Percentiles rank a stretch among this genome's conserved stretches.
phyloP scores from a whole-genome alignment of 2,329 filamentous ascomycete genomes.

The Alternaria gaisen region DNA sequence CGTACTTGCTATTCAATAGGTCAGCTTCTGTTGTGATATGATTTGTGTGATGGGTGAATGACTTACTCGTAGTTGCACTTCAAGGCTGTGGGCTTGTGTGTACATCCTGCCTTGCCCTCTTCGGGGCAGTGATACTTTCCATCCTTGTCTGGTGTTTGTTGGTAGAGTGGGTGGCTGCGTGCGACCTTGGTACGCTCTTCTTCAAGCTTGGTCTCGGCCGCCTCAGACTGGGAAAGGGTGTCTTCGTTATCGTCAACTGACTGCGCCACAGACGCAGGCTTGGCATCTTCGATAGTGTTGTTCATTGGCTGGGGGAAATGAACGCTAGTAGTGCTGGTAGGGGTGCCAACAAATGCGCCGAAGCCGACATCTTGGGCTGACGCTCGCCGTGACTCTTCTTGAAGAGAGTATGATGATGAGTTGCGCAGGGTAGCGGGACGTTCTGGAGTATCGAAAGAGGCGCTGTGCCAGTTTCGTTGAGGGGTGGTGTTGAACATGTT shows the following conservation, averaged over 20 bases:
- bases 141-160: slow-evolving; percentile 70
- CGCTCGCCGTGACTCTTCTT: slow-evolving; percentile 33
- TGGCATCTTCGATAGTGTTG: slow-evolving; percentile 35
- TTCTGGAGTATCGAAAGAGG: slow-evolving; percentile 30
- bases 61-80: slow-evolving; percentile 99
- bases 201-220: slow-evolving; percentile 44
- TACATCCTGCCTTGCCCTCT: slow-evolving; percentile 76
- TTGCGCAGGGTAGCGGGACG: slow-evolving; percentile 33
- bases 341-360: slow-evolving; percentile 43
- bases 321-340: slow-evolving; percentile 40
- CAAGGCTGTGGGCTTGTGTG: slow-evolving; percentile 91
- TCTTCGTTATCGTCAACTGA: slow-evolving; percentile 45
- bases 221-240: slow-evolving; percentile 36
- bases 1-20: slow-evolving; percentile 76
- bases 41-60: neutral
- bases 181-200: slow-evolving; percentile 52
- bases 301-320: slow-evolving; percentile 35
- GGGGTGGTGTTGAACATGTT: slow-evolving; percentile 34
- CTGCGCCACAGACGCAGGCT: slow-evolving; percentile 32
- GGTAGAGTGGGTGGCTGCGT: slow-evolving; percentile 72
- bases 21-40: slow-evolving; percentile 16
- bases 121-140: slow-evolving; percentile 95
- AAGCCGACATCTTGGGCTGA: slow-evolving; percentile 38
- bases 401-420: slow-evolving; percentile 40
- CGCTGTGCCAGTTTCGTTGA: slow-evolving; percentile 35